Evolutionary conservation across 768 basidiomycete species (phyloP), one percentile per base, ranked within the genome.

Genomic region (Mycena rosella): DNA sequence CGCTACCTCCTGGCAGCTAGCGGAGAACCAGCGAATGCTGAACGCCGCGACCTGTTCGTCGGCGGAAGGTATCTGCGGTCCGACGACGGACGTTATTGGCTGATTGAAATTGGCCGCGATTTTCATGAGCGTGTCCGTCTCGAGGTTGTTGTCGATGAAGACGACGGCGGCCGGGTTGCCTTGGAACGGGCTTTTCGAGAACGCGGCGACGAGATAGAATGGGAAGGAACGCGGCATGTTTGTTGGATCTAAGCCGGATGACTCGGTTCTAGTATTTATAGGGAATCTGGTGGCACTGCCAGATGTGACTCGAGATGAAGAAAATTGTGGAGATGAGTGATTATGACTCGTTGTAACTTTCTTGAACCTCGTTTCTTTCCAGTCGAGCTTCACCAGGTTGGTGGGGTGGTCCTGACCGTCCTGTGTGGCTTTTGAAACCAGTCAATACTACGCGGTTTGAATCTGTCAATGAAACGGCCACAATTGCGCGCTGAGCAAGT

Each of bases 111-210:
- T 85, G 56, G 71, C 74, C 3, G 85, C 78, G 26, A 85, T 78
- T 20, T 75, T 73, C 53, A 69, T 71, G 15, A 85, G 76, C 9
- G 70, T 72, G 10, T 78, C 77, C 0, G 68, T 64, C 18, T 66
- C 69, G 20, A 69, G 82, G 66, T 8, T 72, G 63, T 34, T 62
- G 59, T 83, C 78, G 9, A 81, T 69, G 65, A 84, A 78, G 56
- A 83, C 74, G 44, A 85, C 74, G 8, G 76, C 78, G 4, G 85
- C 84, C 0, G 85, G 85, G 68, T 86, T 87, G 2, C 86, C 85
- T 15, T 77, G 75, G 73, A 83, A 77, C 60, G 82, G 61, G 67
- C 79, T 66, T 63, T 75, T 73, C 66, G 87, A 69, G 75, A 86
- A 81, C 64, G 87, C 86, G 52, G 86, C 76, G 65, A 83, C 68